Evolutionary conservation across 2,329 filamentous ascomycete species (phyloP), one percentile per base, ranked within the genome.

Genomic region (Microcyclosporella mali): DNA sequence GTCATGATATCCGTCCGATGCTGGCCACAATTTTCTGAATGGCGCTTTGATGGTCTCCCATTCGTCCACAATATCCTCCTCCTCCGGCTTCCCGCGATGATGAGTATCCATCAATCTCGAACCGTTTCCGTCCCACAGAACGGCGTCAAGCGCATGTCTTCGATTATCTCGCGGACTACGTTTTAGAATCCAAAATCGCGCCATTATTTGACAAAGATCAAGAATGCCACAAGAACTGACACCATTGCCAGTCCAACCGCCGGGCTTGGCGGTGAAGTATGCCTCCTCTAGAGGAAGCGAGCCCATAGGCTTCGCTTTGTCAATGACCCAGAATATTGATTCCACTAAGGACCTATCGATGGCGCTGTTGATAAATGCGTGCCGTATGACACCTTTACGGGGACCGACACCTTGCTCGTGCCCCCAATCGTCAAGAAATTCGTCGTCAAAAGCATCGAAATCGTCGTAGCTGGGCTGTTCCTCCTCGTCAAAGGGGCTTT

Each of bases 311-410:
- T 37, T 37, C 12, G 35, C 18, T 10, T 12, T 15, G 16, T 37
- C 18, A 18, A 37, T 37, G 35, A 25, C n/a, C 15, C 19, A 10
- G 35, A 37, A 37, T 6, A 37, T 37, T 3, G 16, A 21, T 16
- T 37, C 4, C 11, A 37, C 35, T 9, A 37, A 18, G 3, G 6
- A 10, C 11, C n/a, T 12, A 16, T 37, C 35, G 18, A 37, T 37
- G 15, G 35, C 35, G 19, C 35, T 37, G 12, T 37, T 27, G 35
- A 37, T 37, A 18, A 37, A 37, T 4, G 35, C 19, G 12, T 37
- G 18, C 3, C 35, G 35, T n/a, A 27, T 37, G 35, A 3, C 7
- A 3, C 35, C 35, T 28, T 37, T 37, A 6, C 35, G 15, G n/a
- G 35, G 35, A 10, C 35, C 35, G 15, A 37, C 8, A 4, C 35